Base-by-base conservation (phyloP, 306 rosid genomes). In the Lagenaria siceraria region DNA sequence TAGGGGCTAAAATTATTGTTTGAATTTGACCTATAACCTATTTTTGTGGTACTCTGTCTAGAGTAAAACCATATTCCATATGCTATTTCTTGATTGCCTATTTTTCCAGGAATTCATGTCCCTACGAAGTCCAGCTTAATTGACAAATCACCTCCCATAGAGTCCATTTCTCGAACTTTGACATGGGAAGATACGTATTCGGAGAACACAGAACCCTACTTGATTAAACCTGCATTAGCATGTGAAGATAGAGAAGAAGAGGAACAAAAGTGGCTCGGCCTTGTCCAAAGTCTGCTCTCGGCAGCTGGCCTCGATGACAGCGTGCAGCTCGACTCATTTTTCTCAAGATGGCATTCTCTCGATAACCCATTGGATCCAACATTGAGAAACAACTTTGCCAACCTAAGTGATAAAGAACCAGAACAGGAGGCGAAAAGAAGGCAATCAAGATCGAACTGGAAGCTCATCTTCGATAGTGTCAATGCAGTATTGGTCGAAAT, bases 61-160 rank as follows among this genome's bases (percentile, higher is more conserved):
- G 77, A 48, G 61, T 72, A 4, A 29, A 29, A 11, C 27, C 53
- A 4, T 10, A 72, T 48, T 35, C 24, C 49, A 8, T 9, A 71
- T 72, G 4, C 77, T 49, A 51, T 49, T 48, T 61, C 53, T 13
- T 62, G 53, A 78, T 75, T 21, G n/a, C 80, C 13, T 79, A 54
- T 43, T 74, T 61, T 36, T 78, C 61, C 31, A 90, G 99, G 90
- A 80, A 79, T 84, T 72, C 46, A 8, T 24, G 69, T 48, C 31
- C 54, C 78, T 5, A 65, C 79, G 1, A 96, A 81, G 88, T 90
- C 90, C 55, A 96, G 89, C 79, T 90, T 92, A 81, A 92, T 96
- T 62, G 99, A 92, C 92, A 95, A 95, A 80, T 92, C 99, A 56
- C 99, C 97, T 49, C 99, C 86, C 36, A 95, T 96, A 85, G 99